phyloP scores from a whole-genome alignment of 176 grass and related monocot genomes.

The Bonia amplexicaulis region DNA sequence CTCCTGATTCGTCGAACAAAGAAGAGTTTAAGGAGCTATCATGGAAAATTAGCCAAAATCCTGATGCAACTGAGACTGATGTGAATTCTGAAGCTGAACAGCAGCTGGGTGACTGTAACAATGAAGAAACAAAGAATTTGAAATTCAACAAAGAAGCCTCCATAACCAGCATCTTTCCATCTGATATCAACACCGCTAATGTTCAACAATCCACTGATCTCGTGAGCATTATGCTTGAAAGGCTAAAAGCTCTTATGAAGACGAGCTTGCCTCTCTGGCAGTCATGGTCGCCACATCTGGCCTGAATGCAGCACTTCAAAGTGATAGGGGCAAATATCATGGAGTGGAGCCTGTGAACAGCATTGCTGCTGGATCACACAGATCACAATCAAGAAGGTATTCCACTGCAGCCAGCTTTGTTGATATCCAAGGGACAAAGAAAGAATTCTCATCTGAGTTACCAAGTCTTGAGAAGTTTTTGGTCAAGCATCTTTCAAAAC shows the following conservation, averaged over 20 bases:
- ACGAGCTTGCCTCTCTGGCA: constrained; percentile 79
- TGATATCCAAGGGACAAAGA: constrained; percentile 40
- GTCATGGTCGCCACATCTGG: constrained; percentile 91
- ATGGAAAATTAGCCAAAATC: constrained; percentile 87
- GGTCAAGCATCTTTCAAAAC: constrained; percentile 70
- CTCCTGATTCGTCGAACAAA: constrained; percentile 45
- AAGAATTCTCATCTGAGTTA: constrained; percentile 40
- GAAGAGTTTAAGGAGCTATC: constrained; percentile 70
- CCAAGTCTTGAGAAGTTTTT: constrained; percentile 89
- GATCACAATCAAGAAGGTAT: constrained; percentile 40
- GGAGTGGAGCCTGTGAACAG: background rate
- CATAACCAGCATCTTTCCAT: constrained; percentile 21
- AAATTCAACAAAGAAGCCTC: constrained; percentile 20
- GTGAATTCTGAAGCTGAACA: constrained; percentile 33
- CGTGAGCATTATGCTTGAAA: constrained; percentile 60
- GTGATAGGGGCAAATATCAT: constrained; percentile 43
- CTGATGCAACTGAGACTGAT: constrained; percentile 40
- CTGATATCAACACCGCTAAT: constrained; percentile 23
- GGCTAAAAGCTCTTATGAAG: constrained; percentile 75
- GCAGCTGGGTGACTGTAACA: background rate
- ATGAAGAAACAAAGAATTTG: constrained; percentile 6
- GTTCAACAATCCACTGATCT: constrained; percentile 38
- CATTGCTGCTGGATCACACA: background rate
- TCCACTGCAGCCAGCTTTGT: constrained; percentile 44
- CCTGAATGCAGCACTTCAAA: constrained; percentile 73